phyloP scores from a whole-genome alignment of 352 stramenopile species.

The Blastocystis sp. region DNA sequence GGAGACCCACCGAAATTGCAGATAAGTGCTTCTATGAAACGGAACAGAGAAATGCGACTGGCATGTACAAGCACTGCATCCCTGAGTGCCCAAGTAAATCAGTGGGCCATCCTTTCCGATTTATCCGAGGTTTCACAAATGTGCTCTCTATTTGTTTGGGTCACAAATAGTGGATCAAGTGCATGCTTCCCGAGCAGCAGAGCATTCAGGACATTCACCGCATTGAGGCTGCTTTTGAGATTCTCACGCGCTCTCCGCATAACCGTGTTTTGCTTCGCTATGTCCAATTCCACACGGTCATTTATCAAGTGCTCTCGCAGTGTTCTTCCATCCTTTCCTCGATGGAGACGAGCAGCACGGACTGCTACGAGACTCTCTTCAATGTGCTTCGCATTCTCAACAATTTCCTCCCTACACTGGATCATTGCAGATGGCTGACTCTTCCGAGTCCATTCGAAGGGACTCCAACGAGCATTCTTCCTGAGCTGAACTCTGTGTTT shows the following conservation, averaged over 20 bases:
- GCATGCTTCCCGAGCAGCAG: conserved; percentile 13
- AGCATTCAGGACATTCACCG: background rate
- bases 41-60: background rate
- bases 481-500: background rate
- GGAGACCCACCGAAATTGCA: conserved; percentile 5
- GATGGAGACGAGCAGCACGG: background rate
- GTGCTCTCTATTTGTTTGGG: background rate
- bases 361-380: background rate
- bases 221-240: conserved; percentile 9
- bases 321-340: background rate
- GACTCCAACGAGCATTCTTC: background rate
- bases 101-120: conserved; percentile 14
- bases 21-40: conserved; percentile 11
- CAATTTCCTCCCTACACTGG: conserved; percentile 11
- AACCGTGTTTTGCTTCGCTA: conserved; percentile 35
- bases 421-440: background rate
- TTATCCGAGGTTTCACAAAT: conserved; percentile 33
- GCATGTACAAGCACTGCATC: conserved; percentile 25
- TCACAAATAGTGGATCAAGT: conserved; percentile 48
- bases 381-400: background rate
- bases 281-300: background rate
- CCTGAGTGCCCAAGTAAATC: background rate
- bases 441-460: background rate
- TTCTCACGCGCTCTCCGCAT: conserved; percentile 8
- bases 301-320: background rate